These are phyloP conservation scores for Tricholoma terreum DNA, from an alignment of 768 basidiomycete species.

Conservation along the genomic window DNA sequence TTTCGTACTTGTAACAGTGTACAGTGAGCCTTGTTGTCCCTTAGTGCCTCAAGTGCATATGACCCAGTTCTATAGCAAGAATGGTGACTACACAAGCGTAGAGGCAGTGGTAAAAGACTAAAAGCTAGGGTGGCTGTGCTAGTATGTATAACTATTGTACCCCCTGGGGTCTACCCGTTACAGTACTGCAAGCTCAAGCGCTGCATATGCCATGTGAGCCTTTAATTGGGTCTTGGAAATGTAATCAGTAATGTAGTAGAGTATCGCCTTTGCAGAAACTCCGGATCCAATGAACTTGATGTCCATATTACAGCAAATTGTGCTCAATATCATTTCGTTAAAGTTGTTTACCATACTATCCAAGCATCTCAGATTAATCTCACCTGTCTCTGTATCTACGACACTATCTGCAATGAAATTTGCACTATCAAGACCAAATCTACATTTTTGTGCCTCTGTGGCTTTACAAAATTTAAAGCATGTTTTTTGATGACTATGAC, in stretches of 20 bases:
- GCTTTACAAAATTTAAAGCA: slow-evolving; percentile 38
- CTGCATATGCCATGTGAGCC: slow-evolving; percentile 37
- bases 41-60: no score
- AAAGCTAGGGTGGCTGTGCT: no score
- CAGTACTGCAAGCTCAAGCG: slow-evolving; percentile 33
- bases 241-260: slow-evolving; percentile 49
- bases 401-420: slow-evolving; percentile 11
- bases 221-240: slow-evolving; percentile 44
- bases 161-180: no score
- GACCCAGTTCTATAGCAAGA: no score
- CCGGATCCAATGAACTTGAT: no score
- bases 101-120: no score
- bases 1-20: no score
- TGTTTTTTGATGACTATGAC: slow-evolving; percentile 29
- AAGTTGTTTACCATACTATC: slow-evolving; percentile 43
- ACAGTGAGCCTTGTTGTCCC: no score
- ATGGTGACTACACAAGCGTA: no score
- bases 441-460: slow-evolving; percentile 21
- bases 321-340: no score
- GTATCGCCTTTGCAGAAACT: slow-evolving; percentile 41
- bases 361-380: slow-evolving; percentile 27
- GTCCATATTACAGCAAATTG: no score
- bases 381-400: slow-evolving; percentile 30
- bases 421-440: slow-evolving; percentile 26
- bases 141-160: no score